Conservation (phyloP, 352 stramenopile species). For the Phytopythium boreale region DNA sequence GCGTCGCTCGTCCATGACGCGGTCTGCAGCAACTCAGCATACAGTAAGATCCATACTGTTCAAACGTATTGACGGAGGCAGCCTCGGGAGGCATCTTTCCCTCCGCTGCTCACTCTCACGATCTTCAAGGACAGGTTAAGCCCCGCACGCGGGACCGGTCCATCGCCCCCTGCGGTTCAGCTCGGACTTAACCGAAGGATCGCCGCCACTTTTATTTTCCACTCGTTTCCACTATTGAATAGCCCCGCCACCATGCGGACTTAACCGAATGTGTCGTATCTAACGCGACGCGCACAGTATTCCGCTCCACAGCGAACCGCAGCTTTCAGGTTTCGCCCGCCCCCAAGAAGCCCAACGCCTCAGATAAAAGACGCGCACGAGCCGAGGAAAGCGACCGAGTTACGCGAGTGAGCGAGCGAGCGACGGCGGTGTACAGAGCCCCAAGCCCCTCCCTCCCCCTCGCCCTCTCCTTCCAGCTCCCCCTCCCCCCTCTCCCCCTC, state of each 20-base stretch:
- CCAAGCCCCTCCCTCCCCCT: background rate
- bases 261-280: conserved; percentile 2
- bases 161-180: background rate
- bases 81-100: too few species aligned
- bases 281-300: background rate
- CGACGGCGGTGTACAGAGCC: background rate
- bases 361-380: conserved; percentile 16
- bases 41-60: too few species aligned
- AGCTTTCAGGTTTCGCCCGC: background rate
- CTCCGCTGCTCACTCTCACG: background rate
- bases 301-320: conserved; percentile 2
- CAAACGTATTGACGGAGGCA: too few species aligned
- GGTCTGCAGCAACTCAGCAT: too few species aligned
- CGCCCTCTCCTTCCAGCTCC: background rate
- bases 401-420: conserved; percentile 3
- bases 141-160: background rate
- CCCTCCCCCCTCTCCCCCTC: background rate
- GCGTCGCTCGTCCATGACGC: background rate
- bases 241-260: conserved; percentile 10
- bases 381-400: conserved; percentile 11
- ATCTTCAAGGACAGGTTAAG: conserved; percentile 6
- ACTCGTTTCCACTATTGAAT: background rate
- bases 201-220: background rate
- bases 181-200: conserved; percentile 5
- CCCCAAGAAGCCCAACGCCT: conserved; percentile 9